Evolutionary conservation across 2,329 filamentous ascomycete genomes (phyloP).

Genomic region (Colletotrichum theobromicola): DNA sequence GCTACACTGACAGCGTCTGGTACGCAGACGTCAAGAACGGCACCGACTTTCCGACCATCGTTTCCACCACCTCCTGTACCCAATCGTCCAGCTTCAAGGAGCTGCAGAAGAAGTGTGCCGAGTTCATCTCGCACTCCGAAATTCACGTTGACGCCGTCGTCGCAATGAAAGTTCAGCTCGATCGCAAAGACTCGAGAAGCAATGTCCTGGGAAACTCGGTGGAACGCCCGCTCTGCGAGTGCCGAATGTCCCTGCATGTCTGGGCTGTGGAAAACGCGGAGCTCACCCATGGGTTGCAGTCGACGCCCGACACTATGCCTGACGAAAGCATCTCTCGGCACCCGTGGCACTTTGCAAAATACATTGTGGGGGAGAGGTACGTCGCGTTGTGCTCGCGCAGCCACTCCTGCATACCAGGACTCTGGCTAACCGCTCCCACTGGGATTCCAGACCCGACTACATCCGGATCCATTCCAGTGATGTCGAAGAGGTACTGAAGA

Average conservation of each 20-base stretch:
- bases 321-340: neutral
- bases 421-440: neutral
- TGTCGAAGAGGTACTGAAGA: neutral
- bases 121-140: neutral
- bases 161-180: neutral
- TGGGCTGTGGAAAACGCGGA: neutral
- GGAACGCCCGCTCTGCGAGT: neutral
- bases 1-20: neutral
- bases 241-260: neutral
- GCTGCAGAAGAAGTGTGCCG: neutral
- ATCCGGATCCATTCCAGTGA: neutral
- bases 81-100: neutral
- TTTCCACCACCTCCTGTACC: neutral
- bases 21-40: neutral
- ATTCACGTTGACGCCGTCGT: neutral
- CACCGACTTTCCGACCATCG: neutral
- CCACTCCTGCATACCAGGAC: neutral
- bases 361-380: neutral
- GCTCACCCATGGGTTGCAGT: neutral
- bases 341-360: neutral
- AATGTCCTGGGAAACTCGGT: no score
- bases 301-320: neutral
- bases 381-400: neutral
- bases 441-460: neutral
- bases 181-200: neutral